These are phyloP conservation scores for Prunus salicina DNA, from an alignment of 306 rosid species.

Conservation along the genomic window DNA sequence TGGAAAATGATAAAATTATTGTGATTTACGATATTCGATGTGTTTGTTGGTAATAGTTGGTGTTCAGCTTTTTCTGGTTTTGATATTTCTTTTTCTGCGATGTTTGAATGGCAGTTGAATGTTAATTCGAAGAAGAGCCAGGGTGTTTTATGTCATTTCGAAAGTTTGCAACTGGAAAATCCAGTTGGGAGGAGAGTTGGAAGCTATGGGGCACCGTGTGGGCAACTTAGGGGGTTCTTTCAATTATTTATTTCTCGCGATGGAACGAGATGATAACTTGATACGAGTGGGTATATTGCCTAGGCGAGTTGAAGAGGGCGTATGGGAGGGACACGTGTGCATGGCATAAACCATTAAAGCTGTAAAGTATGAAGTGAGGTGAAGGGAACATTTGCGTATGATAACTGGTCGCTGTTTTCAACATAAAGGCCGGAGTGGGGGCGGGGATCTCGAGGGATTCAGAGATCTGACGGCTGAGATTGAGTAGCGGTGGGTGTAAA, in stretches of 20 bases:
- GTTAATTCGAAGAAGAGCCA: slow-evolving; percentile 4
- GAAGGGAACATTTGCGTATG: slow-evolving; percentile 32
- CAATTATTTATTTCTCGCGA: background rate
- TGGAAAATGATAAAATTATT: slow-evolving; percentile 47
- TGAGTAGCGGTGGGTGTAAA: background rate
- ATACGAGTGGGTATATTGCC: background rate
- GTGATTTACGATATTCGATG: slow-evolving; percentile 29
- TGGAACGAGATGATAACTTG: background rate
- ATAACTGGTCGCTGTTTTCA: slow-evolving; percentile 9
- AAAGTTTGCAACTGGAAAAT: slow-evolving; percentile 26
- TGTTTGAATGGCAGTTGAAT: background rate
- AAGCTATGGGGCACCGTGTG: slow-evolving; percentile 14
- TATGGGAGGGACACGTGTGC: slow-evolving; percentile 29
- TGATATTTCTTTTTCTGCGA: background rate
- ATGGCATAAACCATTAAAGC: background rate
- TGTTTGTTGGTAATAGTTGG: too few species aligned
- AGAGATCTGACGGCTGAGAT: slow-evolving; percentile 20
- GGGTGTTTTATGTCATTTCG: slow-evolving; percentile 29
- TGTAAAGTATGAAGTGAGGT: slow-evolving; percentile 12
- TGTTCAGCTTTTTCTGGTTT: background rate
- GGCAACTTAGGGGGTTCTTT: background rate
- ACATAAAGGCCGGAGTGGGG: background rate
- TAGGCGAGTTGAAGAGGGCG: background rate
- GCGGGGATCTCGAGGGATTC: slow-evolving; percentile 27
- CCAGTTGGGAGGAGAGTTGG: slow-evolving; percentile 33